Evolutionary conservation across 257 asterid species (phyloP).

Genomic region (Solanum tarijense): DNA sequence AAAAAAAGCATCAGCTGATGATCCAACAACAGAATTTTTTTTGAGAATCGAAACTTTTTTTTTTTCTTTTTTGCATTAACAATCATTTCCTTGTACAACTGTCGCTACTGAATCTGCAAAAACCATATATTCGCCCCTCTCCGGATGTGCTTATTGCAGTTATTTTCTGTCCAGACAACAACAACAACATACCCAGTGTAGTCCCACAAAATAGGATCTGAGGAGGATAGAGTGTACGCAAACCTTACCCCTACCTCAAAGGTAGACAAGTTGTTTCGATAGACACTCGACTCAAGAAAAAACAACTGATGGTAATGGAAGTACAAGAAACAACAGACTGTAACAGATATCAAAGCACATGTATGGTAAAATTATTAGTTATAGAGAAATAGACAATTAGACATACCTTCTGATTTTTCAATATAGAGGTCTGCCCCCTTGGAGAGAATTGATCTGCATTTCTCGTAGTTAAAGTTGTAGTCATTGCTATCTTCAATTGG

Average conservation of each 20-base stretch:
- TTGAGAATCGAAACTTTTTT: not conserved
- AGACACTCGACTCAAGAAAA: not conserved
- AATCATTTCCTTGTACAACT: not conserved
- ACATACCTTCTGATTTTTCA: slow-evolving; percentile 63
- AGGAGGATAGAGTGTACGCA: not conserved
- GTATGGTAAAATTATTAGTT: not conserved
- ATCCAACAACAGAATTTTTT: not conserved
- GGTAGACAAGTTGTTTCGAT: not conserved
- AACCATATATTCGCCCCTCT: not conserved
- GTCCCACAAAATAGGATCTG: not conserved
- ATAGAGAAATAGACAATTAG: not conserved
- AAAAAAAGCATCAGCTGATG: not conserved
- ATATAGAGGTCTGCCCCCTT: slow-evolving; percentile 58
- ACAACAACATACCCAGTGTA: not conserved
- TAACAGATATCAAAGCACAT: not conserved
- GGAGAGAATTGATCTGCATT: slow-evolving; percentile 49
- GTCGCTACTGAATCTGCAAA: not conserved
- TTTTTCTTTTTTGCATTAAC: not conserved
- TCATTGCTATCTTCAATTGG: slow-evolving; percentile 53
- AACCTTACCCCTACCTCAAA: not conserved
- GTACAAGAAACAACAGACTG: not conserved
- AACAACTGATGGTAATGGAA: not conserved
- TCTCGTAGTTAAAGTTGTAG: slow-evolving; percentile 49
- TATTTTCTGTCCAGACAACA: not conserved
- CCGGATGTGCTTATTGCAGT: not conserved